Evolutionary conservation across 768 basidiomycete genomes (phyloP), one percentile per base, ranked within the genome.

Genomic region (Cystofilobasidium bisporidii): DNA sequence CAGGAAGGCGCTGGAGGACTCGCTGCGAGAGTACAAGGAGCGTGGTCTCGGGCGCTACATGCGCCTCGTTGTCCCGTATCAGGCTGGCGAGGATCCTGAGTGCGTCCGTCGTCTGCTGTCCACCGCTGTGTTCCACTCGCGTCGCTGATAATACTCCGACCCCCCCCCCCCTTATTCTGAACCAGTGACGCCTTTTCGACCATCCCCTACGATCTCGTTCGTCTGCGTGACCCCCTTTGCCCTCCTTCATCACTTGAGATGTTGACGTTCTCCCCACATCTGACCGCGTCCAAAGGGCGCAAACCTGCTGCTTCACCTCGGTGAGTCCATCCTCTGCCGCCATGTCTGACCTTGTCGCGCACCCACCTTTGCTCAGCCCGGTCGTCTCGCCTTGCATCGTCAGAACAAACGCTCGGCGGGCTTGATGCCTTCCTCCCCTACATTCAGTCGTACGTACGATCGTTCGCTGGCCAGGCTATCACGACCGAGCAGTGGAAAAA

Each of bases 391-490:
- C n/a, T n/a, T 43, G 41, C 41, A 6, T 4, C 41, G 41, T 43
- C 59, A 60, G 66, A 68, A 55, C 50, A 57, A 30, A 68, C 61
- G 6, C 36, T 92, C 0, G 89, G 89, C n/a, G 89, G 89, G 3
- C 78, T 90, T 63, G 85, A 92, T 56, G 82, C 84, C 20, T 91
- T 94, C 79, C 77, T 91, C 24, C 89, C 89, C 0, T 93, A 93
- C 73, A 83, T 88, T 61, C 83, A 82, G 71, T 84, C 89, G 74
- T 94, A 94, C 74, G 87, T 89, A 53, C 80, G 81, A 62, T 88
- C 86, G 0, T 94, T 87, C 77, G 85, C 84, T 72, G 77, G 89
- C 10, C 83, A 85, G 76, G 88, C 87, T 70, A 90, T 92, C 75
- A 86, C 86, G 17, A 91, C 90, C 0, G 79, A 84, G 33, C 81